Base-by-base conservation (phyloP, 176 grass and related monocot species). In the Zoysia japonica region DNA sequence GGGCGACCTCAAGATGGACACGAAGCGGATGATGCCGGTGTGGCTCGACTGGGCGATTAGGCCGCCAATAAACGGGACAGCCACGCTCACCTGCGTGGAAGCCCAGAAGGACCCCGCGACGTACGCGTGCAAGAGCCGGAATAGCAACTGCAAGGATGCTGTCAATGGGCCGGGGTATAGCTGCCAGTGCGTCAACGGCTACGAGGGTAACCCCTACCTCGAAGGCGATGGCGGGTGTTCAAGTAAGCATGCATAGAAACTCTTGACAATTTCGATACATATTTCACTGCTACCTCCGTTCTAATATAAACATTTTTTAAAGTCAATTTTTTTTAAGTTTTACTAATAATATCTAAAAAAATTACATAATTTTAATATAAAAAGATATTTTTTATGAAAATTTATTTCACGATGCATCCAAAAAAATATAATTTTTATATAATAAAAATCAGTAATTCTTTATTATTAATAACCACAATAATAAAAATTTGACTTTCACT, bases 41-140 rank as follows among this genome's bases (percentile, higher is more conserved):
- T 65, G 64, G 64, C 35, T 86, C 42, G 71, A 70, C 48, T 86
- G 84, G 84, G 84, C 78, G 16, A 76, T 78, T 14, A 19, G 76
- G 47, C 63, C 47, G 20, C 35, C 76, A 28, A 28, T 28, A 1
- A 13, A 48, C 9, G 13, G 1, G 15, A 13, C 61, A 0, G 42
- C 45, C 35, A 37, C 11, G 71, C 49, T 65, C 17, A 67, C 40
- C 4, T 71, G 84, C 47, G 53, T 65, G 13, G 62, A 81, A 11
- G 78, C 62, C 3, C 13, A 11, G 53, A 72, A 53, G 19, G n/a
- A 64, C 71, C 13, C 0, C 0, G 7, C 11, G 1, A 47, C 49
- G 3, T 86, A 66, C 20, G 51, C 71, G 10, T 81, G 84, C 17
- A 56, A 71, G 35, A 36, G 60, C 44, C 13, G 17, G 52, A 53